Evolutionary conservation across 192 early-diverging fungal species (phyloP).

Genomic region (Lobosporangium transversale): DNA sequence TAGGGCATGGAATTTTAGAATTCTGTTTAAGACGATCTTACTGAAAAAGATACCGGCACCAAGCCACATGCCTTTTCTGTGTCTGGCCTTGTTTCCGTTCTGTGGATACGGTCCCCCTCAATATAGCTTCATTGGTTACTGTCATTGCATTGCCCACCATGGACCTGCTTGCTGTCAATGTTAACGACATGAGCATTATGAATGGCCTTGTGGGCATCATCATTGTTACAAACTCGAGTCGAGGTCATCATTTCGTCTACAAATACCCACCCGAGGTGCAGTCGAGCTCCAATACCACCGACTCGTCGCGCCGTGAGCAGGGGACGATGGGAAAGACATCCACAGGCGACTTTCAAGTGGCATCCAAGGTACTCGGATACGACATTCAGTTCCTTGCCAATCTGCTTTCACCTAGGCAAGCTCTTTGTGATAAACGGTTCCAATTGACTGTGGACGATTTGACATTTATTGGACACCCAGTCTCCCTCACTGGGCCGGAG

Average conservation of each 20-base stretch:
- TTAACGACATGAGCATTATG: slow-evolving; percentile 37
- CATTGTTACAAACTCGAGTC: slow-evolving; percentile 71
- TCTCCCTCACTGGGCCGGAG: slow-evolving; percentile 29
- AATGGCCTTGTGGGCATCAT: slow-evolving; percentile 66
- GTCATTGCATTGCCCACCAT: slow-evolving; percentile 8
- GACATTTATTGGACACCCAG: slow-evolving; percentile 84
- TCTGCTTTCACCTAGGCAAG: slow-evolving; percentile 85
- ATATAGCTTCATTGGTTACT: too few species aligned
- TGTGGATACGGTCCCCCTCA: too few species aligned
- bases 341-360: slow-evolving; percentile 24
- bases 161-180: slow-evolving; percentile 21
- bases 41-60: too few species aligned
- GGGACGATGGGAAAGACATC: slow-evolving; percentile 15
- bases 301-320: background rate
- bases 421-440: slow-evolving; percentile 84
- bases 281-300: background rate
- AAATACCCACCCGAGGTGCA: slow-evolving; percentile 68
- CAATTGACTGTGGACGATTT: slow-evolving; percentile 88
- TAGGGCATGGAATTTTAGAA: too few species aligned
- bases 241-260: slow-evolving; percentile 82
- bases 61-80: too few species aligned
- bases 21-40: too few species aligned
- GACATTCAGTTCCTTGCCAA: slow-evolving; percentile 82
- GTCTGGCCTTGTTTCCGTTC: too few species aligned
- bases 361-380: slow-evolving; percentile 61